A percentile compares a stretch with the other conserved stretches of the same genome.
phyloP scores from a whole-genome alignment of 805 yeast species.

The Wickerhamomyces sydowiorum region DNA sequence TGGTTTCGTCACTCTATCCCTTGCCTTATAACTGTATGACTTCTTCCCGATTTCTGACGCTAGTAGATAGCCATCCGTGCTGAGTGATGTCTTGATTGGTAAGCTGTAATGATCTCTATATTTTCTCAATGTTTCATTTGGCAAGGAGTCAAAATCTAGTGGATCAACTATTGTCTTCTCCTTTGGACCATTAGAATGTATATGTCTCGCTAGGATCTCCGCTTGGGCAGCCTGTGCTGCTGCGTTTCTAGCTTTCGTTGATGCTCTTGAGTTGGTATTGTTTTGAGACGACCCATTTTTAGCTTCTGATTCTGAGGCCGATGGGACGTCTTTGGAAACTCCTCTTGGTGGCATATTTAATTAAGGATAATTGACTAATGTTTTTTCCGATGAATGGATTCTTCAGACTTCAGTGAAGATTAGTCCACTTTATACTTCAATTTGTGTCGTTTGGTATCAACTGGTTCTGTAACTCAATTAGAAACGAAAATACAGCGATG shows the following conservation, averaged over 20 bases:
- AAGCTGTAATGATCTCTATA: conserved; percentile 61
- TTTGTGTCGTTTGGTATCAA: no score
- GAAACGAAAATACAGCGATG: no score
- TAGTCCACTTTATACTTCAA: no score
- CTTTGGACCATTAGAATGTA: conserved; percentile 68
- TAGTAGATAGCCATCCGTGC: conserved; percentile 64
- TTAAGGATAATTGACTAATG: neutral
- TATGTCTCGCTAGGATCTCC: conserved; percentile 59
- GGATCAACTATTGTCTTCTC: conserved; percentile 48
- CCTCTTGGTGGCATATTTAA: conserved; percentile 22
- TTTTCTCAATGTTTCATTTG: conserved; percentile 58
- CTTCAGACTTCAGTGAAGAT: no score
- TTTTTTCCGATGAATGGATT: neutral
- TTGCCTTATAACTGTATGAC: conserved; percentile 39
- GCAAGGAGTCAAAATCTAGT: conserved; percentile 61
- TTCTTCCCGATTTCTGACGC: conserved; percentile 70
- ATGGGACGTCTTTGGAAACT: conserved; percentile 17
- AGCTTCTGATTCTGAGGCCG: conserved; percentile 20
- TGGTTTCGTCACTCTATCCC: conserved; percentile 45
- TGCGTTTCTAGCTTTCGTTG: conserved; percentile 55
- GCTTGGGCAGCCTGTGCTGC: conserved; percentile 66
- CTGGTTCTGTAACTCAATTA: no score
- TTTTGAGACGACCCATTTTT: conserved; percentile 2
- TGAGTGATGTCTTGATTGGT: conserved; percentile 51
- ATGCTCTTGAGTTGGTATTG: conserved; percentile 30